These are phyloP conservation scores for Ziziphus jujuba DNA, from an alignment of 306 rosid genomes.

Conservation along the genomic window DNA sequence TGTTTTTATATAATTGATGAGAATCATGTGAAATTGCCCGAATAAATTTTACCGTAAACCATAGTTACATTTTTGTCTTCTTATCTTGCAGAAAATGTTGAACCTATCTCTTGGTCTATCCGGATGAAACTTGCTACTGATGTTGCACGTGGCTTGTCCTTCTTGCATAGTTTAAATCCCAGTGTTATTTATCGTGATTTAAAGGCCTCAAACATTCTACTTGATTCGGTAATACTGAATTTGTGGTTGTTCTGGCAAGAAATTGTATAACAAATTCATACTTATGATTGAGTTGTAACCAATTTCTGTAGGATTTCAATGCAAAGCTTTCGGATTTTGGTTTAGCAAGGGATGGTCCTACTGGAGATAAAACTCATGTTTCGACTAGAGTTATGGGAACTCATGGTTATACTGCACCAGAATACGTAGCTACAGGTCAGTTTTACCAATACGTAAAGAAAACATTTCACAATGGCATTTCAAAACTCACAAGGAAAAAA, in stretches of 20 bases:
- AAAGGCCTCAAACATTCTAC: slow-evolving; percentile 84
- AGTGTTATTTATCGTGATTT: slow-evolving; percentile 90
- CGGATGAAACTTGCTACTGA: slow-evolving; percentile 67
- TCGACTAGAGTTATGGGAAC: slow-evolving; percentile 90
- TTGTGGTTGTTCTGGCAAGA: slow-evolving; percentile 5
- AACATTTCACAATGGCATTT: too few species aligned
- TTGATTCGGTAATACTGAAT: slow-evolving; percentile 62
- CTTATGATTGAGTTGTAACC: slow-evolving; percentile 21
- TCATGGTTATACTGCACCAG: slow-evolving; percentile 95
- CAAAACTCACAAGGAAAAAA: too few species aligned
- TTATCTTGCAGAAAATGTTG: slow-evolving; percentile 66
- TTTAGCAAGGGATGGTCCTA: slow-evolving; percentile 97
- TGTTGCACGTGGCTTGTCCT: slow-evolving; percentile 77
- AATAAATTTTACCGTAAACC: too few species aligned
- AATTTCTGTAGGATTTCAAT: slow-evolving; percentile 61
- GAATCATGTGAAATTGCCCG: not conserved
- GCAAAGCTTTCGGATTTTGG: slow-evolving; percentile 91
- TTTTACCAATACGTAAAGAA: not conserved
- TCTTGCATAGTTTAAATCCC: slow-evolving; percentile 66
- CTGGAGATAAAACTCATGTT: slow-evolving; percentile 94
- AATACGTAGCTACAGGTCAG: slow-evolving; percentile 89
- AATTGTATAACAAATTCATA: slow-evolving; percentile 1
- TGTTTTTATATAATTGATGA: not conserved
- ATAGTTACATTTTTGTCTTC: slow-evolving; percentile 1
- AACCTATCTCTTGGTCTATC: slow-evolving; percentile 70